Base-by-base conservation (phyloP, 1,284 basidiomycete species). In the Trametes sp. region DNA sequence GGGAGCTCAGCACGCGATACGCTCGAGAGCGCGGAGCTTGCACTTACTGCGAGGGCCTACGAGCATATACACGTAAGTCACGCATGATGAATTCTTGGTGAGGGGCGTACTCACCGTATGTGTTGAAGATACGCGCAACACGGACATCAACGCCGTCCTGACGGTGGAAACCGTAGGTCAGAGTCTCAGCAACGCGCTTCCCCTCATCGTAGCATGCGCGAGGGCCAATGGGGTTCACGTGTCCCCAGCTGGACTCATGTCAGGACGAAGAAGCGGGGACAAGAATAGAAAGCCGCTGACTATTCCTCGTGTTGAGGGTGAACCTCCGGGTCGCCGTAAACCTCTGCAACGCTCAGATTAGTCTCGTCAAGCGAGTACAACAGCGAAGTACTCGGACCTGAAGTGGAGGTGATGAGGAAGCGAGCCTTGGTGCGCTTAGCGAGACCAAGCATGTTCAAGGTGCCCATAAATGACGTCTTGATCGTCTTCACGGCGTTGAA, bases 131-230 rank as follows among this genome's bases (percentile, higher is more conserved):
- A 70, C 96, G 92, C 4, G 95, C 95, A 50, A 98, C 95, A 60
- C 96, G 90, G 54, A 98, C 94, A 70, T 98, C 94, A 62, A 99
- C 96, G 59, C 89, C 89, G 74, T 98, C 95, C 77, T 98, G 96
- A 63, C 93, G 86, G 70, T 93, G 91, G 83, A 93, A 98, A 54
- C 95, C 96, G 75, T 98, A 98, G 11, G 96, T 96, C 70, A 98
- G 80, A 13, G 95, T 97, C 80, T 97, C 95, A 50, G 95, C 95
- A 45, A 97, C 94, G 73, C 95, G 94, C 80, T 97, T 97, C 56
- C 95, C 97, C 81, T 99, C 97, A 73, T 99, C 97, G 76, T 99
- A 99, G 79, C 97, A 98, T 35, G 97, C 96, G 65, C 97, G 91
- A 63, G 95, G 94, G 29, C 97, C 96, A 69, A 96, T 98, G 49